Evolutionary conservation across 257 asterid species (phyloP), one percentile per base, ranked within the genome.

Genomic region (Solanum raphanifolium): DNA sequence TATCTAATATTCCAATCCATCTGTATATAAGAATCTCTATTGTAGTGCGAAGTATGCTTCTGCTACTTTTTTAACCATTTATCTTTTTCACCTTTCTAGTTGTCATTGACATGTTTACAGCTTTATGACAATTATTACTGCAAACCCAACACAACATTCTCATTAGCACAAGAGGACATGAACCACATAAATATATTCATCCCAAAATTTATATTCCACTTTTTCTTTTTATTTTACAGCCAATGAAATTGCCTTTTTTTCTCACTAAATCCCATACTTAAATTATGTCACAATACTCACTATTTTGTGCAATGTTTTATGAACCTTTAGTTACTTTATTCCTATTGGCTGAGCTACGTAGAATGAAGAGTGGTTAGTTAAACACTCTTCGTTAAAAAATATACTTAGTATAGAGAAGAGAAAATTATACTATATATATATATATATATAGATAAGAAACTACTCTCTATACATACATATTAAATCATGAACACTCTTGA

Each of bases 151-250:
- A 55, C 88, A 90, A 32, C 93, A 84, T 75, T 83, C 87, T 76
- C 82, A 89, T 88, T 84, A 86, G 52, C 86, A 48, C 86, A 55
- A 39, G 74, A 65, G 83, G 88, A 89, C 91, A 89, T 76, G 60
- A 91, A 87, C 81, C 95, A 93, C 95, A 91, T 91, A 93, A 6
- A 15, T 72, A 16, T 32, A 72, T 85, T 90, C 78, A 94, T 89
- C 91, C 89, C 84, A 87, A 36, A 36, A 48, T 62, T 43, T 81
- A 81, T 81, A 43, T 32, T 81, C 27, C 41, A 9, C 35, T 16
- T 55, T n/a, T 29, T 25, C 6, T 78, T 76, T 83, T 55, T 27
- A 68, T 83, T 83, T 82, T 82, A 82, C 85, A 83, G 69, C 66
- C 87, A 88, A 90, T 66, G 25, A 43, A 29, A 5, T 32, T 84